Percentiles rank a stretch among this genome's conserved stretches.
phyloP scores from a whole-genome alignment of 225 moss, liverwort and hornwort species.

The Anthoceros angustus region DNA sequence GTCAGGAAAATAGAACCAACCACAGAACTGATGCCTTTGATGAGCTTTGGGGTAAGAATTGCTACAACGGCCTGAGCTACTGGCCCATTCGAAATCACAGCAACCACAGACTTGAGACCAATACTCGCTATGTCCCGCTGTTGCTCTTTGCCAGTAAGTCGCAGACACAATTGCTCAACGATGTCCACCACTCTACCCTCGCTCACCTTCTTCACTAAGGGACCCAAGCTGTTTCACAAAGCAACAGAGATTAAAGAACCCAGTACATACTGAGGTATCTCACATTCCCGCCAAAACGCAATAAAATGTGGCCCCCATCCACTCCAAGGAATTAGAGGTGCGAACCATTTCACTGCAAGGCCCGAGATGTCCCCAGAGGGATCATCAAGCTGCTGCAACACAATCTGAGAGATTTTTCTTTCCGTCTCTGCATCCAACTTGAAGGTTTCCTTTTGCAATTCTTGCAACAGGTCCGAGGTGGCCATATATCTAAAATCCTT shows the following conservation, averaged over 20 bases:
- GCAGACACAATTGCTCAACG: constrained; percentile 67
- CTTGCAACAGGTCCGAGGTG: constrained; percentile 94
- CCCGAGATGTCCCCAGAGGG: constrained; percentile 98
- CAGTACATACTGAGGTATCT: neutral
- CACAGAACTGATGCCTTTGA: constrained; percentile 89
- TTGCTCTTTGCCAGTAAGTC: constrained; percentile 91
- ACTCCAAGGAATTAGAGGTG: neutral
- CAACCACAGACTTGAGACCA: constrained; percentile 94
- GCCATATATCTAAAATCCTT: constrained; percentile 99
- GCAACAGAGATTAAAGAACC: neutral
- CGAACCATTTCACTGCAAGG: constrained; percentile 95
- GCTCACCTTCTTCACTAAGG: constrained; percentile 97
- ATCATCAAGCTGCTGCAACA: constrained; percentile 99
- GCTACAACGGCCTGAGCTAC: constrained; percentile 89
- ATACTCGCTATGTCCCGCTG: constrained; percentile 99
- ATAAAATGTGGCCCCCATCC: neutral
- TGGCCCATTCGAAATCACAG: constrained; percentile 79
- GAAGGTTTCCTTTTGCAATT: constrained; percentile 94
- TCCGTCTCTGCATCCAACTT: constrained; percentile 91
- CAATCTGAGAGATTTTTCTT: constrained; percentile 97
- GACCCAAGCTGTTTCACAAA: constrained; percentile 68
- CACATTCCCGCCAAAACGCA: neutral
- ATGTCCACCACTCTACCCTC: constrained; percentile 94
- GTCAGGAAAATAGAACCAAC: constrained; percentile 20
- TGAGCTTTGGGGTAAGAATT: constrained; percentile 83